Conservation (phyloP, 1,284 basidiomycete genomes). For the Ustilago bromivora region DNA sequence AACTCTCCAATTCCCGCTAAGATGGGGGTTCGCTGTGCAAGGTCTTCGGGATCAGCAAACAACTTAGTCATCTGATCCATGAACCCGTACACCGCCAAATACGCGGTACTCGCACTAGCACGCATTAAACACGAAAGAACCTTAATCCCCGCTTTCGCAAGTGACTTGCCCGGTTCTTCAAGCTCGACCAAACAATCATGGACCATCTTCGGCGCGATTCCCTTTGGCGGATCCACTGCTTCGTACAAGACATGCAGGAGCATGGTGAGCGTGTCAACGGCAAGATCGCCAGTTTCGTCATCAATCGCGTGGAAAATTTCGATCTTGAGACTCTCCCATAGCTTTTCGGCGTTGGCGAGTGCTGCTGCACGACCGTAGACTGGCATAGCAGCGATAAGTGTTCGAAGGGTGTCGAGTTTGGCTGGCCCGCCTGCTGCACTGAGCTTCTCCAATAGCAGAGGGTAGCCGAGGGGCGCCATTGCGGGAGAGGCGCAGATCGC, state of each 20-base stretch:
- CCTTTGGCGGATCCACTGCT: constrained; percentile 53
- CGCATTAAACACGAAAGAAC: constrained; percentile 52
- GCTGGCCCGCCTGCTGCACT: constrained; percentile 82
- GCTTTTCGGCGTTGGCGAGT: constrained; percentile 47
- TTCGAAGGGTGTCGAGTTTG: constrained; percentile 74
- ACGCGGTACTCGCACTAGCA: constrained; percentile 50
- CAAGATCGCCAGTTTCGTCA: constrained; percentile 56
- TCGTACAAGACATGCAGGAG: constrained; percentile 62
- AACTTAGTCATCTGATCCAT: constrained; percentile 71
- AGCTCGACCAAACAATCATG: constrained; percentile 58
- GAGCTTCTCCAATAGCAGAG: constrained; percentile 92
- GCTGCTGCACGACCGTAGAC: constrained; percentile 65
- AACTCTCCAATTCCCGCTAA: constrained; percentile 71
- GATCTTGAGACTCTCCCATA: constrained; percentile 65
- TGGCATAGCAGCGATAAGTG: constrained; percentile 59
- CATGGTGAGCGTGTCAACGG: constrained; percentile 54
- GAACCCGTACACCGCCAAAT: constrained; percentile 45
- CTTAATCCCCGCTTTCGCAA: constrained; percentile 57
- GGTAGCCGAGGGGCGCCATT: constrained; percentile 86
- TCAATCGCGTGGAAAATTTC: constrained; percentile 69
- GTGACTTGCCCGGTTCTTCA: constrained; percentile 59
- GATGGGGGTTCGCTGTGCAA: constrained; percentile 79
- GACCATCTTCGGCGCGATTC: constrained; percentile 61
- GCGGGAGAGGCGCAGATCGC: constrained; percentile 83
- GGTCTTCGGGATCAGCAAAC: constrained; percentile 82